phyloP scores from a whole-genome alignment of 1,139 yeast genomes.

The Entelexis paramagnoliae region DNA sequence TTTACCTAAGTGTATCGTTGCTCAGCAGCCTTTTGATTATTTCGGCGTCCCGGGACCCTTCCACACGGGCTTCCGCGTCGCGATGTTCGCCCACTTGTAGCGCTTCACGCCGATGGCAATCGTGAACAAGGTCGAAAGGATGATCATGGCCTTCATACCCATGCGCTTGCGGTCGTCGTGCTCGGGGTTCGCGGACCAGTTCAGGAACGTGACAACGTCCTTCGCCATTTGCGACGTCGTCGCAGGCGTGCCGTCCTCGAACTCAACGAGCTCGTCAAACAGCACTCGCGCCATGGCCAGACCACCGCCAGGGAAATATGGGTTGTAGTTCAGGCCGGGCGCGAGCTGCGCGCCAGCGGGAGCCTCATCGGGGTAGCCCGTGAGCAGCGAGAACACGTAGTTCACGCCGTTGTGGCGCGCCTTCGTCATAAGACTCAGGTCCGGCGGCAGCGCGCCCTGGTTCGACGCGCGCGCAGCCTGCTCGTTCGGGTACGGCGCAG shows the following conservation, averaged over 20 bases:
- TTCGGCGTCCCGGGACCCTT: constrained; percentile 25
- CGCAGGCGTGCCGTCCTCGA: constrained; percentile 98
- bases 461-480: constrained; percentile 99
- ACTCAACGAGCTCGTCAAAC: constrained; percentile 94
- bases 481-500: constrained; percentile 92
- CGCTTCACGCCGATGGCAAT: constrained; percentile 87
- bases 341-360: constrained; percentile 96
- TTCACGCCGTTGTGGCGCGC: constrained; percentile 99
- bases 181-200: constrained; percentile 99
- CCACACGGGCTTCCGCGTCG: constrained; percentile 84
- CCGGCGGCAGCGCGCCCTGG: constrained; percentile 99
- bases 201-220: constrained; percentile 89
- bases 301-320: constrained; percentile 99
- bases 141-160: constrained; percentile 86
- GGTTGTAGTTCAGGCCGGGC: constrained; percentile 93
- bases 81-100: constrained; percentile 95
- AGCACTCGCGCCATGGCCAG: constrained; percentile 98
- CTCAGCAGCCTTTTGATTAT: constrained; percentile 12
- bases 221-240: constrained; percentile 99
- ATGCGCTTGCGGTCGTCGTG: constrained; percentile 96
- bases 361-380: constrained; percentile 97
- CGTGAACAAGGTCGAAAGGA: constrained; percentile 70
- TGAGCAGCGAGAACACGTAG: constrained; percentile 85
- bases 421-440: constrained; percentile 90
- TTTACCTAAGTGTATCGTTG: constrained; percentile 3